Percentiles rank a stretch among this genome's conserved stretches.
These are phyloP conservation scores for Colletotrichum ledebouriae DNA, from an alignment of 2,329 filamentous ascomycete species.

Conservation along the genomic window DNA sequence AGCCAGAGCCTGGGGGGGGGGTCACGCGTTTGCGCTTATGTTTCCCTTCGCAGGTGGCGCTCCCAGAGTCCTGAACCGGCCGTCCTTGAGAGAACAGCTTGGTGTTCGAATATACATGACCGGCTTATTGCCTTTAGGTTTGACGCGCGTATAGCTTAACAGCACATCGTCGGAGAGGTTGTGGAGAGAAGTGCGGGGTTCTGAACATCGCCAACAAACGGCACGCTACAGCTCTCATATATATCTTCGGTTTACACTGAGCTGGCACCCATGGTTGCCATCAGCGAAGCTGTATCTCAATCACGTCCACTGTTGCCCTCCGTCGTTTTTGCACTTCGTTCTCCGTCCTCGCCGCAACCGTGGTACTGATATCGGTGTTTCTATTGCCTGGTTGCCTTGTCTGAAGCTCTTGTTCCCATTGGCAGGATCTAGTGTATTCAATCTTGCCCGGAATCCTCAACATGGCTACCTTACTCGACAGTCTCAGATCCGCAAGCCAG, in stretches of 20 bases:
- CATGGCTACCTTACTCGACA: conserved; percentile 30
- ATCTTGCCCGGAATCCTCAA: no score
- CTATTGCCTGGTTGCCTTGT: no score
- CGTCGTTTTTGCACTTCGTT: no score
- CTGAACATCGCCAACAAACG: background rate
- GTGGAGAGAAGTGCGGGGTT: conserved; percentile 28
- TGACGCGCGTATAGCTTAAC: conserved; percentile 11
- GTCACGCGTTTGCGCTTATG: conserved; percentile 25
- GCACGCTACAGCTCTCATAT: background rate
- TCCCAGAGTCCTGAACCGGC: conserved; percentile 3
- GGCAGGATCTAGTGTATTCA: no score
- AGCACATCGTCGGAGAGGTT: background rate
- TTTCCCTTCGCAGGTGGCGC: conserved; percentile 6
- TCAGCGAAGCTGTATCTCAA: no score
- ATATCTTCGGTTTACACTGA: conserved; percentile 3
- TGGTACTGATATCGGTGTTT: no score
- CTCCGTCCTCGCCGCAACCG: no score
- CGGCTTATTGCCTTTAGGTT: background rate
- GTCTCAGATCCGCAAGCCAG: conserved; percentile 42
- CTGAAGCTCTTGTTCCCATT: no score
- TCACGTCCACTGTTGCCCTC: no score
- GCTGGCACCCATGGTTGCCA: background rate
- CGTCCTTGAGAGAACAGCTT: conserved; percentile 4
- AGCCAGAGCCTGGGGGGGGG: background rate
- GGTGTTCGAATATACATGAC: conserved; percentile 18